Conservation (phyloP, 305 asterid species). For the Rubia peregrina region DNA sequence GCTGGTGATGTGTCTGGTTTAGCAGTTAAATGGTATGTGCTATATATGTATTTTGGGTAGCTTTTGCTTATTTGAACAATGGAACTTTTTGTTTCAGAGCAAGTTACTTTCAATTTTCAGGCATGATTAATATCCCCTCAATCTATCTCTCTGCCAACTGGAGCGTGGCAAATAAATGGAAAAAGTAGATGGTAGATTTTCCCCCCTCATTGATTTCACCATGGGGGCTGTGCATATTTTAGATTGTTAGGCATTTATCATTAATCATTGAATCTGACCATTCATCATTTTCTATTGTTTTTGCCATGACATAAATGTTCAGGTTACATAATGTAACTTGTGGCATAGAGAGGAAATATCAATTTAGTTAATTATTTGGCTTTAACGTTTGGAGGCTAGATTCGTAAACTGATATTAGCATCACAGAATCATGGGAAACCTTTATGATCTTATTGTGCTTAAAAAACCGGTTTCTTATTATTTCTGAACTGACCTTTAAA, state of each 20-base stretch:
- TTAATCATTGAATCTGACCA: neutral
- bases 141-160: neutral
- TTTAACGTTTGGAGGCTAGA: neutral
- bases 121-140: neutral
- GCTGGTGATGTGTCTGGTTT: slow-evolving; percentile 99
- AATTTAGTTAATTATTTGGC: neutral
- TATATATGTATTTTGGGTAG: neutral
- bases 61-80: neutral
- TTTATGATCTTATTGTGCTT: neutral
- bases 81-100: neutral
- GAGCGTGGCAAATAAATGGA: neutral
- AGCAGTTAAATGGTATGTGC: slow-evolving; percentile 83
- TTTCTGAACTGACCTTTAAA: neutral
- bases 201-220: neutral
- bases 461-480: neutral
- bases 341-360: neutral
- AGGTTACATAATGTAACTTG: neutral
- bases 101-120: neutral
- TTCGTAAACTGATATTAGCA: neutral
- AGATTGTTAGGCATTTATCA: neutral
- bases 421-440: neutral
- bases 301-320: neutral
- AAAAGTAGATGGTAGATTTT: neutral
- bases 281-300: no score
- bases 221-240: neutral